These are phyloP conservation scores for Triadica sebifera DNA, from an alignment of 345 rosid genomes.

Conservation along the genomic window DNA sequence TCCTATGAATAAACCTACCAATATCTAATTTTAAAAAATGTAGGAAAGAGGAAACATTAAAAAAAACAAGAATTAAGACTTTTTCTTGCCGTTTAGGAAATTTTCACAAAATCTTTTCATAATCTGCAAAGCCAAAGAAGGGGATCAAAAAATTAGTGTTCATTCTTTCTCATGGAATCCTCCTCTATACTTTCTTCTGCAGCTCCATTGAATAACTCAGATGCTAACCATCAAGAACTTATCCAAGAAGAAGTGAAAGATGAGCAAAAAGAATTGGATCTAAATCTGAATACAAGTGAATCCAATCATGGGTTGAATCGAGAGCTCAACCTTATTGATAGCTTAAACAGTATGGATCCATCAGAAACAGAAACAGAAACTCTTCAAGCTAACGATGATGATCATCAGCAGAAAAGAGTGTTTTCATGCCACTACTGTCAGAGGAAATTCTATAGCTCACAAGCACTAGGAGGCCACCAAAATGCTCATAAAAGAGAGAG, in stretches of 20 bases:
- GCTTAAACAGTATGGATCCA: slow-evolving; percentile 33
- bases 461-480: slow-evolving; percentile 31
- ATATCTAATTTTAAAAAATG: slow-evolving; percentile 10
- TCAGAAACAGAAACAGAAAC: slow-evolving; percentile 11
- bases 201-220: slow-evolving; percentile 17
- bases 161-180: slow-evolving; percentile 39
- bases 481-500: slow-evolving; percentile 31
- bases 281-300: no score
- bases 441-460: slow-evolving; percentile 27
- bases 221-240: neutral
- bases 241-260: slow-evolving; percentile 11
- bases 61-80: no score
- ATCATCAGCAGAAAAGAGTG: slow-evolving; percentile 7
- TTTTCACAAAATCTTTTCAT: slow-evolving; percentile 18
- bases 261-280: slow-evolving; percentile 1
- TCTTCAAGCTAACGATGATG: slow-evolving; percentile 7
- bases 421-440: slow-evolving; percentile 29
- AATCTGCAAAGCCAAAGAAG: slow-evolving; percentile 8
- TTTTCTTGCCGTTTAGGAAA: neutral
- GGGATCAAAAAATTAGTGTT: neutral
- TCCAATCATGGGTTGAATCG: slow-evolving; percentile 34
- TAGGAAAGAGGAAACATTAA: no score
- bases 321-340: slow-evolving; percentile 68
- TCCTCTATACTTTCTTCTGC: slow-evolving; percentile 21
- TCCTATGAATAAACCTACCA: slow-evolving; percentile 28